Percentiles rank a stretch among this genome's conserved stretches.
phyloP scores from a whole-genome alignment of 2,329 filamentous ascomycete species.

The Fusarium hainanense region DNA sequence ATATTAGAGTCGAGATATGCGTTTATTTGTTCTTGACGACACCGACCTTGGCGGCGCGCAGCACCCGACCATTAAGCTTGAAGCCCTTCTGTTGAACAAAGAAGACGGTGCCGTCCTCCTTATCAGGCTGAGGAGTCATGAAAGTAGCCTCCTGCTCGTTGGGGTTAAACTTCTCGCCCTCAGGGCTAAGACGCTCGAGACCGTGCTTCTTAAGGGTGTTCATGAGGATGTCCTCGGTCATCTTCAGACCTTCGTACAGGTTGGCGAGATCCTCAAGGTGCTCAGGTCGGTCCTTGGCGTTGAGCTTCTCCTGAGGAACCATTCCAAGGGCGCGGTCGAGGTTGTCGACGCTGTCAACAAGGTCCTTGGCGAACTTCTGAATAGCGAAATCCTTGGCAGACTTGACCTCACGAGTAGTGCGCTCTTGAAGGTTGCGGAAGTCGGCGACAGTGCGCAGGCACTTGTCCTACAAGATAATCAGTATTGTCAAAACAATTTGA shows the following conservation, averaged over 20 bases:
- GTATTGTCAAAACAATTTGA: background rate
- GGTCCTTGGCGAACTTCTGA: slow-evolving; percentile 93
- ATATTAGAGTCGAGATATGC: slow-evolving; percentile 15
- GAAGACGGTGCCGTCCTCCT: slow-evolving; percentile 92
- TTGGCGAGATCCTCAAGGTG: slow-evolving; percentile 77
- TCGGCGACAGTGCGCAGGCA: slow-evolving; percentile 94
- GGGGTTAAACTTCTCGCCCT: slow-evolving; percentile 90
- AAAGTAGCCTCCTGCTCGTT: slow-evolving; percentile 98
- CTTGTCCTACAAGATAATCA: slow-evolving; percentile 75
- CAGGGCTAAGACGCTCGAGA: slow-evolving; percentile 86
- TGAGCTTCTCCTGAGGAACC: slow-evolving; percentile 80
- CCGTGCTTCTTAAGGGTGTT: slow-evolving; percentile 93
- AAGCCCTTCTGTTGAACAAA: slow-evolving; percentile 96
- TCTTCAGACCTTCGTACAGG: slow-evolving; percentile 89
- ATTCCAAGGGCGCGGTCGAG: slow-evolving; percentile 89
- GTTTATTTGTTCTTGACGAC: slow-evolving; percentile 83
- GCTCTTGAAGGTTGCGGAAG: slow-evolving; percentile 97
- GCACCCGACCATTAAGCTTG: slow-evolving; percentile 86
- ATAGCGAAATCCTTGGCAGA: slow-evolving; percentile 91
- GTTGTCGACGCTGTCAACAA: slow-evolving; percentile 96
- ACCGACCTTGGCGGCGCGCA: slow-evolving; percentile 94
- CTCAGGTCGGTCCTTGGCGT: slow-evolving; percentile 60
- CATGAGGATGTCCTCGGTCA: slow-evolving; percentile 93
- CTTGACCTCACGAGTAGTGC: slow-evolving; percentile 90
- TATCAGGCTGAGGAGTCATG: slow-evolving; percentile 86